These are phyloP conservation scores for Trichophyton simii DNA, from an alignment of 2,329 filamentous ascomycete genomes.

Conservation along the genomic window DNA sequence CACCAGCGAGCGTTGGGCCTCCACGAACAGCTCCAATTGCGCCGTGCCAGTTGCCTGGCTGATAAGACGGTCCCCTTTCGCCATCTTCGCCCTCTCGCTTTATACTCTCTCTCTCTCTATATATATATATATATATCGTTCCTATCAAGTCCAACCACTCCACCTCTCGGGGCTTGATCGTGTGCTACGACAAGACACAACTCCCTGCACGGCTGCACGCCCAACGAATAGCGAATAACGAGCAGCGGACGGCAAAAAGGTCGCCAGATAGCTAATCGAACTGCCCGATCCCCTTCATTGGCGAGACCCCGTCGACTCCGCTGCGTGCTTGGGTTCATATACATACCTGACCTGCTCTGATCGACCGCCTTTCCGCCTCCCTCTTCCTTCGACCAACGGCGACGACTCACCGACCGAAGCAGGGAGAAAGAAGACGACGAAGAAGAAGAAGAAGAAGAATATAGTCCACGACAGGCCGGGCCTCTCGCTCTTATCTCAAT, in stretches of 20 bases:
- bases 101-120: no score
- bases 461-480: neutral
- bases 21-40: neutral
- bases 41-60: neutral
- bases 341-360: neutral
- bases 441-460: neutral
- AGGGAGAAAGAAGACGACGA: neutral
- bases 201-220: neutral
- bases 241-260: neutral
- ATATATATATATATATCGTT: neutral
- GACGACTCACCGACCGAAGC: neutral
- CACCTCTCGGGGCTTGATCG: conserved; percentile 1
- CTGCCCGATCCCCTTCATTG: neutral
- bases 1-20: no score
- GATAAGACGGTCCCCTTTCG: neutral
- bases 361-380: neutral
- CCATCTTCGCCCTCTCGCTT: neutral
- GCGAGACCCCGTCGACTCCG: neutral
- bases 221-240: conserved; percentile 1
- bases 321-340: neutral
- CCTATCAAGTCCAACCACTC: neutral
- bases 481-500: neutral
- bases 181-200: neutral
- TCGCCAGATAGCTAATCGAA: neutral
- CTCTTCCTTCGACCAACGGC: neutral